Conservation (phyloP, 106 monocot species). For the Vanilla planifolia region DNA sequence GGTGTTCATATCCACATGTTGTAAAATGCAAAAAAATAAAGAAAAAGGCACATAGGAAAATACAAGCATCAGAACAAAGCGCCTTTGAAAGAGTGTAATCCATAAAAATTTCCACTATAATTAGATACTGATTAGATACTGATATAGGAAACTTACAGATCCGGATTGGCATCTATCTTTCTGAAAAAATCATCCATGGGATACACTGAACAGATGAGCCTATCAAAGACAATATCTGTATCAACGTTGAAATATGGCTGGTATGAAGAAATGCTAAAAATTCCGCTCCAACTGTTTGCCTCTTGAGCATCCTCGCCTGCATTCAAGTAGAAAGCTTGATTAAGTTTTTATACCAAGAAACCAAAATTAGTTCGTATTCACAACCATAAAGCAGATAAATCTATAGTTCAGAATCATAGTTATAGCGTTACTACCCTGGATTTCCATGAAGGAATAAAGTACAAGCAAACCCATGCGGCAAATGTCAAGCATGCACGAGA, state of each 20-base stretch:
- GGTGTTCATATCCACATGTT: too few species aligned
- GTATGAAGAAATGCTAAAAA: conserved; percentile 88
- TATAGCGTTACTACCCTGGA: too few species aligned
- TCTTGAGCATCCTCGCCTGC: conserved; percentile 53
- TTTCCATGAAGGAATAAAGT: too few species aligned
- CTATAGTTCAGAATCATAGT: neutral
- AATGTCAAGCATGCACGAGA: too few species aligned
- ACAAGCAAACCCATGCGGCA: too few species aligned
- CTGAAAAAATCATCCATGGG: conserved; percentile 66
- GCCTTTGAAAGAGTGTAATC: neutral
- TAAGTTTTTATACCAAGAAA: neutral
- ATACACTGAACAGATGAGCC: conserved; percentile 64
- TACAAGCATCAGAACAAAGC: too few species aligned
- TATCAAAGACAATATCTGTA: conserved; percentile 87
- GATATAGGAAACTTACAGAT: conserved; percentile 60
- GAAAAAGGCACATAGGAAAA: too few species aligned
- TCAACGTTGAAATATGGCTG: conserved; percentile 86
- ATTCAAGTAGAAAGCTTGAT: conserved; percentile 6
- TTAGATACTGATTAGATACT: neutral
- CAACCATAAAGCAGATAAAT: neutral
- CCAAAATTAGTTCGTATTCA: neutral
- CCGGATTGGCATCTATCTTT: conserved; percentile 85
- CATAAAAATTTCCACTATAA: conserved; percentile 1
- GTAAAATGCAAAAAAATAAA: too few species aligned
- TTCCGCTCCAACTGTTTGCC: conserved; percentile 56